Conservation (phyloP, 2,329 filamentous ascomycete genomes). For the Colletotrichum viniferum region DNA sequence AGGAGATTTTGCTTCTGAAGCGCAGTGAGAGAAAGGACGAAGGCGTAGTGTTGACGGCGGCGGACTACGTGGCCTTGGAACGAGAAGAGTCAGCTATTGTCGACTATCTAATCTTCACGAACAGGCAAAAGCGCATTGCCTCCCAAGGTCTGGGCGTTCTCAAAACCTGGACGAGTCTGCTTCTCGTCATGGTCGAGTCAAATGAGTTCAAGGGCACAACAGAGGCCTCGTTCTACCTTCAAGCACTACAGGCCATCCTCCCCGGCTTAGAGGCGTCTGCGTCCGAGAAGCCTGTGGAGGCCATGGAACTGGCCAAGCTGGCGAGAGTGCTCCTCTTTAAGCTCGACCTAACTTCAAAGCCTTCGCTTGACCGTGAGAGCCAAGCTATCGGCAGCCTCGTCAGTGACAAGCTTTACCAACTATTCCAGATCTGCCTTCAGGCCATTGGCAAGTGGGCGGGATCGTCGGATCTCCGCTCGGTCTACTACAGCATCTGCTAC, state of each 20-base stretch:
- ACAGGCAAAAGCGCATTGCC: constrained; percentile 64
- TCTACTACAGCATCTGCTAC: constrained; percentile 92
- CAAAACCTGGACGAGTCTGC: constrained; percentile 81
- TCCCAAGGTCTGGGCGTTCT: constrained; percentile 70
- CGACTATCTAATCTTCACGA: constrained; percentile 65
- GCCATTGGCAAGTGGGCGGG: constrained; percentile 78
- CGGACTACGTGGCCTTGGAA: constrained; percentile 56
- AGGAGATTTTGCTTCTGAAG: constrained; percentile 75
- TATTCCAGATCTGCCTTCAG: constrained; percentile 86
- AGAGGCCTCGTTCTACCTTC: constrained; percentile 80
- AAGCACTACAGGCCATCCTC: constrained; percentile 84
- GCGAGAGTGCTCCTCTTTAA: constrained; percentile 74
- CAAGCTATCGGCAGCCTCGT: constrained; percentile 70
- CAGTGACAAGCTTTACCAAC: constrained; percentile 86
- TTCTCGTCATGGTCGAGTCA: constrained; percentile 82
- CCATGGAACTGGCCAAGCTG: constrained; percentile 78
- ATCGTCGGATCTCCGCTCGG: constrained; percentile 74
- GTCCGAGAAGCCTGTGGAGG: constrained; percentile 70
- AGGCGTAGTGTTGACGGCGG: constrained; percentile 52
- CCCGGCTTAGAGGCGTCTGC: constrained; percentile 85
- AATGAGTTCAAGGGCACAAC: constrained; percentile 78
- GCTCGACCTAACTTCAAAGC: constrained; percentile 60
- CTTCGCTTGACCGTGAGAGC: constrained; percentile 45
- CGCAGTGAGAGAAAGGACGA: constrained; percentile 63
- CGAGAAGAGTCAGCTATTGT: constrained; percentile 65